Conservation (phyloP, 1,139 yeast genomes). For the Candida pseudoviswanathii region DNA sequence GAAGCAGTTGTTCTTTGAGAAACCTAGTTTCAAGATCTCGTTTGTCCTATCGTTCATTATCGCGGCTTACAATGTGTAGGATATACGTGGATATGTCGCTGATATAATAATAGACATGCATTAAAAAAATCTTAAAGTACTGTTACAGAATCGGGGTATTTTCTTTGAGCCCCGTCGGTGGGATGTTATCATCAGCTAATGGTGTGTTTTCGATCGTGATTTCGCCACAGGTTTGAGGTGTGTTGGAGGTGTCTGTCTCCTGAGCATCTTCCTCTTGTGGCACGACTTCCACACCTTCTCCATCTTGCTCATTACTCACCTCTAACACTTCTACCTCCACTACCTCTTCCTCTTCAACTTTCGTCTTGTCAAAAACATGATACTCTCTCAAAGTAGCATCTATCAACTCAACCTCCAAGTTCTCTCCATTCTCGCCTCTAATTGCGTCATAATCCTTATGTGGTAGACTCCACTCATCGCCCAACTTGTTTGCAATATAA, state of each 20-base stretch:
- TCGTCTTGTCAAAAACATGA: constrained; percentile 16
- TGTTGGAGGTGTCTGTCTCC: background rate
- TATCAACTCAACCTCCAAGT: constrained; percentile 22
- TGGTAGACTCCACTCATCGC: constrained; percentile 59
- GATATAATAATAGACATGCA: background rate
- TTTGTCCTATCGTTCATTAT: constrained; percentile 60
- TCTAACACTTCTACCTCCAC: background rate
- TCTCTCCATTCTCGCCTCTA: constrained; percentile 20
- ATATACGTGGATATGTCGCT: background rate
- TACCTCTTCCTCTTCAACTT: background rate
- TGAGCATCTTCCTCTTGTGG: background rate
- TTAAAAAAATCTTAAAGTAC: background rate
- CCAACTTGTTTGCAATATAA: constrained; percentile 58
- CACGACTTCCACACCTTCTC: background rate
- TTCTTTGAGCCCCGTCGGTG: background rate
- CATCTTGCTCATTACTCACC: background rate
- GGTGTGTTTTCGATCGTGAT: constrained; percentile 4
- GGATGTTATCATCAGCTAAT: constrained; percentile 2
- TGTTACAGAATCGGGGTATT: constrained; percentile 4
- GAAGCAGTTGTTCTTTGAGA: constrained; percentile 55
- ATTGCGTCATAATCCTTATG: constrained; percentile 43
- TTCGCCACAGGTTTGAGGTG: background rate
- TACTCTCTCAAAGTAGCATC: constrained; percentile 29
- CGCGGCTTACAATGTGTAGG: constrained; percentile 61
- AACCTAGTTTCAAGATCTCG: constrained; percentile 66